Conservation (phyloP, 116 monocot species). For the Thalassia testudinum region DNA sequence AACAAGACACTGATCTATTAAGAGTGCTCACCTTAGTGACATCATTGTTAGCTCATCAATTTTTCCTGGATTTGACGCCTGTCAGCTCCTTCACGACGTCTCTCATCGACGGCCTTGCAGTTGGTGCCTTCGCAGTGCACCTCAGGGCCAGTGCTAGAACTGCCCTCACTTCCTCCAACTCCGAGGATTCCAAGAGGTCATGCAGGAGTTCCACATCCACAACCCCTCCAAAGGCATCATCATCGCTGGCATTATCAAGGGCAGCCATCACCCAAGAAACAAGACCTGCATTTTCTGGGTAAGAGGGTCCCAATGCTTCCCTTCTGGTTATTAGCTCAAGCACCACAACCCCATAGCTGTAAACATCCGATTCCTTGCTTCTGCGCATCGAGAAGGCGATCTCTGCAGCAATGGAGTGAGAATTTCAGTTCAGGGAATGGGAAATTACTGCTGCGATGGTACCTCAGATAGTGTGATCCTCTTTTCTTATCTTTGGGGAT, state of each 20-base stretch:
- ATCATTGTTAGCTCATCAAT: no score
- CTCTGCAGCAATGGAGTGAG: slow-evolving; percentile 28
- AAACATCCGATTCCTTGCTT: slow-evolving; percentile 74
- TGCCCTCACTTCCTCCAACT: slow-evolving; percentile 23
- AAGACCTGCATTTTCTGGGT: slow-evolving; percentile 35
- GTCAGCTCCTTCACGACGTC: slow-evolving; percentile 45
- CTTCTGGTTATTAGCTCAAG: slow-evolving; percentile 73
- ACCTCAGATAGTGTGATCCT: no score
- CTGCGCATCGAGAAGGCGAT: slow-evolving; percentile 49
- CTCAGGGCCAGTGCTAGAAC: slow-evolving; percentile 35
- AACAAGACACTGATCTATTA: no score
- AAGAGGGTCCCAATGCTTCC: slow-evolving; percentile 33
- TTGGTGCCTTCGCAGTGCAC: slow-evolving; percentile 29
- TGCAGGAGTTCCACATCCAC: slow-evolving; percentile 32
- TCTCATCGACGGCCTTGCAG: slow-evolving; percentile 48
- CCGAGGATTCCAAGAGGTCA: slow-evolving; percentile 23
- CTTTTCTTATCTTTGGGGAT: no score
- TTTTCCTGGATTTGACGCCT: slow-evolving; percentile 17
- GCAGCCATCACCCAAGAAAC: slow-evolving; percentile 46
- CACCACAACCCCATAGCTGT: slow-evolving; percentile 81
- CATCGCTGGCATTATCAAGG: slow-evolving; percentile 3
- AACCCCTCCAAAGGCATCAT: slow-evolving; percentile 17
- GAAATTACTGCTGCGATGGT: no score
- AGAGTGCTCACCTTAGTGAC: no score
- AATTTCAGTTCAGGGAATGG: background rate